Evolutionary conservation across 768 basidiomycete genomes (phyloP).

Genomic region (Lactarius hatsudake): DNA sequence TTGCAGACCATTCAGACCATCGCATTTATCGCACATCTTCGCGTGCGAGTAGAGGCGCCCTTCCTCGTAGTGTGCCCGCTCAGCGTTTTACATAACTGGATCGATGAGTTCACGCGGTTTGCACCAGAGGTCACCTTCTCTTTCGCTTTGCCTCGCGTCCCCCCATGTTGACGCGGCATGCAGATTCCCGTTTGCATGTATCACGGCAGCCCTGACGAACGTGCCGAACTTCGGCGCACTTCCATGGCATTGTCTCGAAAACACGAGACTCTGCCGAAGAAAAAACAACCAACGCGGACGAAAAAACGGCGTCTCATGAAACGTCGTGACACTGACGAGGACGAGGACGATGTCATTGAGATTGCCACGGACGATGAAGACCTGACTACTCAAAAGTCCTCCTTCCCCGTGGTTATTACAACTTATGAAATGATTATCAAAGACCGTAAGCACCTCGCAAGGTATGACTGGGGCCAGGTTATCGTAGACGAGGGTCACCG

Average conservation of each 20-base stretch:
- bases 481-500: conserved; percentile 97
- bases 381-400: conserved; percentile 36
- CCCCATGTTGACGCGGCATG: background rate
- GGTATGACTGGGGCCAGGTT: conserved; percentile 84
- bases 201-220: conserved; percentile 79
- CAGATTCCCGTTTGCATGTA: conserved; percentile 90
- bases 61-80: conserved; percentile 92
- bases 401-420: conserved; percentile 82
- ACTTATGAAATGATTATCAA: conserved; percentile 93
- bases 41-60: conserved; percentile 67
- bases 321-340: conserved; percentile 12
- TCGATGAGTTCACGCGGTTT: conserved; percentile 79
- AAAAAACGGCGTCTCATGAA: conserved; percentile 7
- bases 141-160: background rate
- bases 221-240: conserved; percentile 63
- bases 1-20: conserved; percentile 90
- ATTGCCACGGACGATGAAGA: conserved; percentile 21
- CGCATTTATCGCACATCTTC: conserved; percentile 87
- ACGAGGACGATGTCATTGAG: background rate
- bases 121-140: conserved; percentile 61
- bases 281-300: background rate
- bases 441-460: conserved; percentile 62
- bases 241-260: conserved; percentile 4
- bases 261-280: background rate
- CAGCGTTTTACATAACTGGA: conserved; percentile 91